phyloP scores from a whole-genome alignment of 164 flowering plant species.

The Stephania yunnanensis region DNA sequence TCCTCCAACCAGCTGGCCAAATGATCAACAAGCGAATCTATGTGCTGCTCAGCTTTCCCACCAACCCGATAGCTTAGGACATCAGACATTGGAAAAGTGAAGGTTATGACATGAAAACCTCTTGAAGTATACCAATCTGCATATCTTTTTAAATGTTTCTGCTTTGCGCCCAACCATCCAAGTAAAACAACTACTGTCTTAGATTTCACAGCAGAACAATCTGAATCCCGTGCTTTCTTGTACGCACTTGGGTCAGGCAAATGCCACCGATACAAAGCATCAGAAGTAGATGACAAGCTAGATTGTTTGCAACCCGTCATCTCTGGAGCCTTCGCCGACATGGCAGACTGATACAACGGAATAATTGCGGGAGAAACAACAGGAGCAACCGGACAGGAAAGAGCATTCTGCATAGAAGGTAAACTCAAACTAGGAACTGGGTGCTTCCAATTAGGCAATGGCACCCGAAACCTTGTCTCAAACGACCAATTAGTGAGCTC shows the following conservation, averaged over 20 bases:
- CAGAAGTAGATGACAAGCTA: conserved; percentile 35
- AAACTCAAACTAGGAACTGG: conserved; percentile 22
- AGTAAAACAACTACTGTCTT: conserved; percentile 86
- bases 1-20: conserved; percentile 88
- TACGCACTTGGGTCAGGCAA: conserved; percentile 49
- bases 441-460: conserved; percentile 38
- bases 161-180: conserved; percentile 98
- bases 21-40: conserved; percentile 80
- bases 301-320: conserved; percentile 22
- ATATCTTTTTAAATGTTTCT: conserved; percentile 85
- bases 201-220: conserved; percentile 56
- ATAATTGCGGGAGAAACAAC: conserved; percentile 38
- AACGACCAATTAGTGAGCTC: conserved; percentile 47
- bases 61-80: conserved; percentile 76
- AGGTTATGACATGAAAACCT: conserved; percentile 91
- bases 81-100: conserved; percentile 91
- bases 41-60: conserved; percentile 81
- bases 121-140: conserved; percentile 95
- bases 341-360: conserved; percentile 51
- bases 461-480: conserved; percentile 38
- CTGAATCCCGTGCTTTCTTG: conserved; percentile 37
- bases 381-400: conserved; percentile 16
- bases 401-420: conserved; percentile 4
- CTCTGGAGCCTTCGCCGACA: conserved; percentile 46
- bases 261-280: conserved; percentile 84